phyloP scores from a whole-genome alignment of 1,139 yeast genomes.

The Geotrichum carabidarum region DNA sequence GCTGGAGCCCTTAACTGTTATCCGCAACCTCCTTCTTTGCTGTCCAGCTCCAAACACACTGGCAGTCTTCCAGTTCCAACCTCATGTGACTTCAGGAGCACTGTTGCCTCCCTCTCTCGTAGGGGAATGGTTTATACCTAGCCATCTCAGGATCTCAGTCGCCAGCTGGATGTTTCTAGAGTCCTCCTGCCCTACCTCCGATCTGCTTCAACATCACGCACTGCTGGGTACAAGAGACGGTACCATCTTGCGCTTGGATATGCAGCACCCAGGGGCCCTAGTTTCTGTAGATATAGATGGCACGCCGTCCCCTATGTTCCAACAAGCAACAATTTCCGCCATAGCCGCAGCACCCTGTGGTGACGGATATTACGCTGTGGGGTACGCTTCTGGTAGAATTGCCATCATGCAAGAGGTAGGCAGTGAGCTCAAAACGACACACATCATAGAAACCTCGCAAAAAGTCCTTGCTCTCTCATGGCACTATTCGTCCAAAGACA shows the following conservation, averaged over 20 bases:
- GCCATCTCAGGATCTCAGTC: conserved; percentile 12
- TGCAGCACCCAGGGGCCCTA: conserved; percentile 5
- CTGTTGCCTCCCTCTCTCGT: conserved; percentile 7
- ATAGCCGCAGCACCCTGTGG: conserved; percentile 20
- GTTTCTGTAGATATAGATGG: neutral
- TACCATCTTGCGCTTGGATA: conserved; percentile 16
- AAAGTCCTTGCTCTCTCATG: conserved; percentile 16
- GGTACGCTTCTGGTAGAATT: conserved; percentile 17
- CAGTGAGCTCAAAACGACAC: neutral
- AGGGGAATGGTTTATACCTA: conserved; percentile 9
- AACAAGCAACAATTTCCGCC: conserved; percentile 13
- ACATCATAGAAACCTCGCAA: conserved; percentile 9
- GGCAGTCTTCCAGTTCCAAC: conserved; percentile 11
- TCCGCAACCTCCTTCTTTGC: conserved; percentile 13
- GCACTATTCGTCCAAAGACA: conserved; percentile 18
- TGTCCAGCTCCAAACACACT: conserved; percentile 9
- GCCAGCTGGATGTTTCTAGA: conserved; percentile 16
- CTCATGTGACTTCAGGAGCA: neutral
- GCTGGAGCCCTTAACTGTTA: conserved; percentile 4
- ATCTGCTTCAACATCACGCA: neutral
- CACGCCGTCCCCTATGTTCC: neutral
- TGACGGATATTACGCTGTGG: conserved; percentile 16
- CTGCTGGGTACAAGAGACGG: conserved; percentile 18
- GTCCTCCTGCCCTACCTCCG: neutral
- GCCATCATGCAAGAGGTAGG: conserved; percentile 10